Percentiles rank a stretch among this genome's conserved stretches.
Evolutionary conservation across 805 yeast genomes (phyloP).

Genomic region (Wickerhamiella alocasiicola): DNA sequence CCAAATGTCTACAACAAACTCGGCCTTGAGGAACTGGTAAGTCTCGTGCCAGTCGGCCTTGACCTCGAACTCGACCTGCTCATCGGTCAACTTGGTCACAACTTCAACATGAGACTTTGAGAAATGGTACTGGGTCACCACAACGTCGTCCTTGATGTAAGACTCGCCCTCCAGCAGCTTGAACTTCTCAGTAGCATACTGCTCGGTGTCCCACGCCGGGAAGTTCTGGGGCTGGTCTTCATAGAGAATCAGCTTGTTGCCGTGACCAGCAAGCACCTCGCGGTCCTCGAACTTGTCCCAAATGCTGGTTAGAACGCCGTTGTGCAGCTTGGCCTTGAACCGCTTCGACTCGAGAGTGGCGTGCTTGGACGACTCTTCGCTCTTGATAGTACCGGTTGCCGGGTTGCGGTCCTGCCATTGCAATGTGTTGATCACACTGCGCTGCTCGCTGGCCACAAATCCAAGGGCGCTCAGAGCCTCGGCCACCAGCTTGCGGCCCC

Average conservation of each 20-base stretch:
- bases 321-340: constrained; percentile 46
- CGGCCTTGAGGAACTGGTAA: constrained; percentile 82
- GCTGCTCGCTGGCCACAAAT: not conserved
- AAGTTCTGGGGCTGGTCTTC: constrained; percentile 84
- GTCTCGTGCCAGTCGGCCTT: constrained; percentile 78
- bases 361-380: not conserved
- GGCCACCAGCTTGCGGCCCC: constrained; percentile 40
- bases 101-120: constrained; percentile 16
- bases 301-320: constrained; percentile 52
- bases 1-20: constrained; percentile 78
- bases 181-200: constrained; percentile 68
- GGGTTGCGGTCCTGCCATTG: constrained; percentile 2
- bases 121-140: constrained; percentile 13
- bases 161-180: constrained; percentile 29
- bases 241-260: constrained; percentile 68
- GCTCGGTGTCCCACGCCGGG: constrained; percentile 98
- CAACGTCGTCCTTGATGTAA: constrained; percentile 1
- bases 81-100: constrained; percentile 30
- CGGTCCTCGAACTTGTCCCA: constrained; percentile 45
- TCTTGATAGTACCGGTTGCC: not conserved
- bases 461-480: constrained; percentile 39
- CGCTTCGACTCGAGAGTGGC: constrained; percentile 44
- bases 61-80: constrained; percentile 39
- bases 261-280: constrained; percentile 62
- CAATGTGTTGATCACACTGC: not conserved